phyloP scores from a whole-genome alignment of 306 rosid genomes.

The Quillaja saponaria region DNA sequence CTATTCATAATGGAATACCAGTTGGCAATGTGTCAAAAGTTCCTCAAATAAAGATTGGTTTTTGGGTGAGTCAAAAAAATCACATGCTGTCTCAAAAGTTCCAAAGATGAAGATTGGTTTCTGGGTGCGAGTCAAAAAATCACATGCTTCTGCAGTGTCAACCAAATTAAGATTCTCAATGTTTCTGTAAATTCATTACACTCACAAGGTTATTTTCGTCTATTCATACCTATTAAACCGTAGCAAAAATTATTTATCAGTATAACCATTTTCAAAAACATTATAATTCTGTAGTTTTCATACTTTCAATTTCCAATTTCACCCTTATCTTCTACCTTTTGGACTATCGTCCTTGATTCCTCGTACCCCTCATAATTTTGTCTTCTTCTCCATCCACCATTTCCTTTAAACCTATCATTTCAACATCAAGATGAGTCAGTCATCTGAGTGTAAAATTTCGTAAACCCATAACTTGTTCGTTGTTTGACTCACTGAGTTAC shows the following conservation, averaged over 20 bases:
- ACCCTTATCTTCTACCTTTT: conserved; percentile 20
- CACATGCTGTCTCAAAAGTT: too few relatives aligned
- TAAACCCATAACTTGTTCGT: conserved; percentile 9
- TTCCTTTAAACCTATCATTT: conserved; percentile 29
- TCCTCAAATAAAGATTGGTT: too few relatives aligned
- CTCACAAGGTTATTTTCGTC: conserved; percentile 27
- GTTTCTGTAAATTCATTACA: conserved; percentile 35
- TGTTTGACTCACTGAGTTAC: conserved; percentile 27
- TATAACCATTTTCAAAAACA: neutral
- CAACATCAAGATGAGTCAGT: conserved; percentile 20
- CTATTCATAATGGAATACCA: too few relatives aligned
- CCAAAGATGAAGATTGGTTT: too few relatives aligned
- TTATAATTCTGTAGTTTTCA: neutral
- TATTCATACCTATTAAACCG: neutral
- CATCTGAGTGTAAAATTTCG: neutral
- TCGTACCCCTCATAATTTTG: conserved; percentile 37
- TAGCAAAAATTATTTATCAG: conserved; percentile 32
- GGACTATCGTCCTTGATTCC: too few relatives aligned
- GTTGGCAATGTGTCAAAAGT: too few relatives aligned
- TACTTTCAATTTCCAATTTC: conserved; percentile 16
- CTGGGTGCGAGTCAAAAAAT: too few relatives aligned
- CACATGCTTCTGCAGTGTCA: too few relatives aligned
- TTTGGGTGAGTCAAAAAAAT: too few relatives aligned
- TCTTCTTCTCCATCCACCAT: neutral
- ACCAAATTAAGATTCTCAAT: conserved; percentile 3